Conservation (phyloP, 495 filamentous ascomycete genomes). For the Talaromyces nanjingensis region DNA sequence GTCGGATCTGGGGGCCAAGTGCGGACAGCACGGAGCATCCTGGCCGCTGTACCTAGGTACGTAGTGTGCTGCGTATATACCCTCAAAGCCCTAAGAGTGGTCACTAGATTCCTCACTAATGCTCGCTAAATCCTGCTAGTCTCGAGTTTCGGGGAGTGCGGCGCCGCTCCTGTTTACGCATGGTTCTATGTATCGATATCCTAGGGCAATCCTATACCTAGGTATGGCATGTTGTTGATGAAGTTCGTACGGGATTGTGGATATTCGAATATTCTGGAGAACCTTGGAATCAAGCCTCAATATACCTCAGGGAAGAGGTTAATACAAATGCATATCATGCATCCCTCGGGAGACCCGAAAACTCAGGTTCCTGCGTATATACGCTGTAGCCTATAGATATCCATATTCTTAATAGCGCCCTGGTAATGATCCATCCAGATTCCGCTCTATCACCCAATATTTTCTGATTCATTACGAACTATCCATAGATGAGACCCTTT, state of each 20-base stretch:
- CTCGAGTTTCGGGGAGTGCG: background rate
- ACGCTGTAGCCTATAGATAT: background rate
- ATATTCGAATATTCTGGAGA: background rate
- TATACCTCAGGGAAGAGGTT: background rate
- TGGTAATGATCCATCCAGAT: background rate
- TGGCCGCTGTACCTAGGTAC: conserved; percentile 4
- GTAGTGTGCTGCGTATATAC: background rate
- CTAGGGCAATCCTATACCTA: background rate
- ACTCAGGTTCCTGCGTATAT: background rate
- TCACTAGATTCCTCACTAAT: background rate
- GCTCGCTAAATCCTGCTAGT: background rate
- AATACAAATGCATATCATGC: background rate
- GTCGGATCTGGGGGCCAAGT: background rate
- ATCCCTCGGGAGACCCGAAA: background rate
- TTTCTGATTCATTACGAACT: background rate
- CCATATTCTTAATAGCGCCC: background rate
- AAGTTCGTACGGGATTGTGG: background rate
- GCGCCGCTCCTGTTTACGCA: background rate
- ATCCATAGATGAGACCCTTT: background rate
- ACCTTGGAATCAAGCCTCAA: background rate
- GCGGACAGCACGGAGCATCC: background rate
- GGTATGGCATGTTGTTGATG: background rate
- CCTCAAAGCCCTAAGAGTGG: background rate
- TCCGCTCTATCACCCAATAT: background rate
- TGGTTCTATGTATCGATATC: background rate